Percentiles rank a stretch among this genome's conserved stretches.
Evolutionary conservation across 257 asterid species (phyloP).

Genomic region (Parsonsia alboflavescens): DNA sequence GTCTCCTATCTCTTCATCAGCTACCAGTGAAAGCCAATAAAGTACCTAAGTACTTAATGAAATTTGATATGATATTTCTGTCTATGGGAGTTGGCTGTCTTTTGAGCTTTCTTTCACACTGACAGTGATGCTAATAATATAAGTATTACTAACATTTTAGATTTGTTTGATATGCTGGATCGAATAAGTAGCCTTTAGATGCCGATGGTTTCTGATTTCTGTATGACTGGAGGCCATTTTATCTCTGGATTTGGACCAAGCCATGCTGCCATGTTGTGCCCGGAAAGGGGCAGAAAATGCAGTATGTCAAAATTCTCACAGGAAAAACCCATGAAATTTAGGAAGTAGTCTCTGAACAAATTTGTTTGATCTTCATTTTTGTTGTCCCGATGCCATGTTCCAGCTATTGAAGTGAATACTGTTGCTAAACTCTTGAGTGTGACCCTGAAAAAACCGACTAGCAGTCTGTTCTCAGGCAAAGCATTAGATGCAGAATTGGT

Average conservation of each 20-base stretch:
- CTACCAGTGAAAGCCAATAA: neutral
- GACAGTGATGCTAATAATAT: too few relatives aligned
- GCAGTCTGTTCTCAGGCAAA: neutral
- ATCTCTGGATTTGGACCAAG: neutral
- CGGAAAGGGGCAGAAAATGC: too few relatives aligned
- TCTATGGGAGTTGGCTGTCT: neutral
- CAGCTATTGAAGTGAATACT: too few relatives aligned
- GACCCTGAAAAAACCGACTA: too few relatives aligned
- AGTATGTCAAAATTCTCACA: neutral
- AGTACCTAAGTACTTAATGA: neutral
- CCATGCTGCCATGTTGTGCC: neutral
- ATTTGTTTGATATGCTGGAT: neutral
- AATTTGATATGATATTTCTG: neutral
- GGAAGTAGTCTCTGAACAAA: neutral
- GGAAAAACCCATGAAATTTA: neutral
- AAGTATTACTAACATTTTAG: too few relatives aligned
- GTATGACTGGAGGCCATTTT: neutral
- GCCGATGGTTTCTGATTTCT: too few relatives aligned
- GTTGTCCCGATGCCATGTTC: too few relatives aligned
- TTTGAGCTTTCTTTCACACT: too few relatives aligned
- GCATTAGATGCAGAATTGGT: neutral
- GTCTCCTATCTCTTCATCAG: neutral
- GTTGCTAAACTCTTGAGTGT: too few relatives aligned
- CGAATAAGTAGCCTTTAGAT: too few relatives aligned
- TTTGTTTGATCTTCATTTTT: neutral